These are phyloP conservation scores for Trichosporon inkin DNA, from an alignment of 1,284 basidiomycete species.

Conservation along the genomic window DNA sequence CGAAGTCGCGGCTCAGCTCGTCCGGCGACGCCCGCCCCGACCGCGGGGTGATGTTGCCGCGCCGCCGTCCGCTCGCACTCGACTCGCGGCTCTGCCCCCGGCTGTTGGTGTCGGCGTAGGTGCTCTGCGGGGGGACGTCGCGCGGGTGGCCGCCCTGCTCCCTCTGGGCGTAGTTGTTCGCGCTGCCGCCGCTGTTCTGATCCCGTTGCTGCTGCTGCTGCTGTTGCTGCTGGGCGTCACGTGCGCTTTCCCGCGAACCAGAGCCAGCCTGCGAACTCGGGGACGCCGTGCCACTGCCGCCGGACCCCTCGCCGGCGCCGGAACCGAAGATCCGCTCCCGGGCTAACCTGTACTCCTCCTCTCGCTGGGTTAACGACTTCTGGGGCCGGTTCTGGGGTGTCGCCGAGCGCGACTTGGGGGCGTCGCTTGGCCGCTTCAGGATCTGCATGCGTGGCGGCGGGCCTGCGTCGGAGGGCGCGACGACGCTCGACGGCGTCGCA, in stretches of 20 bases:
- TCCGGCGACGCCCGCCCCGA: neutral
- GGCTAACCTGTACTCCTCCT: conserved; percentile 26
- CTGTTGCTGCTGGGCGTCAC: neutral
- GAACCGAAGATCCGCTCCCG: conserved; percentile 25
- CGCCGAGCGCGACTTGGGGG: neutral
- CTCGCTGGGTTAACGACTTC: conserved; percentile 23
- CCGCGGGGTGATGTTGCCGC: neutral
- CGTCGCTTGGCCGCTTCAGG: conserved; percentile 17
- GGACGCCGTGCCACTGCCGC: neutral
- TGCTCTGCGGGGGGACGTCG: neutral
- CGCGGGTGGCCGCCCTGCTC: neutral
- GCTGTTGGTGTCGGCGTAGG: neutral
- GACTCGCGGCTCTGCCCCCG: conserved; percentile 5
- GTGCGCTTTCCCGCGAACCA: neutral
- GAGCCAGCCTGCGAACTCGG: neutral
- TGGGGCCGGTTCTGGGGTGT: conserved; percentile 16
- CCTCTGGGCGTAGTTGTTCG: no score
- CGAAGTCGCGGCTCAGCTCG: neutral
- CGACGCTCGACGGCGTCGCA: neutral
- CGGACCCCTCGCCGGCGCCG: neutral
- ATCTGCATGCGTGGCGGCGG: conserved; percentile 24
- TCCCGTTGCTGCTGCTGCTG: neutral
- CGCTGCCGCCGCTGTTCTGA: neutral
- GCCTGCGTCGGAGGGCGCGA: neutral
- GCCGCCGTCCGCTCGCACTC: neutral